A percentile compares a stretch with the other conserved stretches of the same genome.
These are phyloP conservation scores for Euphorbia tirucalli DNA, from an alignment of 345 rosid species.

Conservation along the genomic window DNA sequence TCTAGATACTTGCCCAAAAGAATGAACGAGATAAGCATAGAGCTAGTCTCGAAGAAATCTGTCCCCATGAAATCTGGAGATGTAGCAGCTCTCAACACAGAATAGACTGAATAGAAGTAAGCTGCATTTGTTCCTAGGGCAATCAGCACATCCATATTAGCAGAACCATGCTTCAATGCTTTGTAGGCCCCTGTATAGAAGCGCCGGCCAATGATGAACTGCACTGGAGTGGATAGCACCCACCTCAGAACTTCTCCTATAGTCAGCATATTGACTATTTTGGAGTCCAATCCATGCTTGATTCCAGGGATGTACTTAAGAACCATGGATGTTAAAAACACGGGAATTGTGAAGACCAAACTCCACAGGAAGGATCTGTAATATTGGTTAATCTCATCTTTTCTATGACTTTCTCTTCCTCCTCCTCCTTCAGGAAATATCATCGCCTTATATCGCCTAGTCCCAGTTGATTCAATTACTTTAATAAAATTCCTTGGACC, in stretches of 20 bases:
- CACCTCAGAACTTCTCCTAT: conserved; percentile 68
- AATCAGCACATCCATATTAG: conserved; percentile 95
- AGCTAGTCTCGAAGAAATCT: conserved; percentile 93
- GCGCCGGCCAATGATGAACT: conserved; percentile 77
- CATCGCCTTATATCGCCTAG: conserved; percentile 59
- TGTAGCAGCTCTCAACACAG: conserved; percentile 71
- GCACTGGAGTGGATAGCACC: conserved; percentile 76
- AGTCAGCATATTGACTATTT: conserved; percentile 73
- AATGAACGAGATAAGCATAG: conserved; percentile 91
- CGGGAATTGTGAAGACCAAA: conserved; percentile 78
- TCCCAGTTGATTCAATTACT: conserved; percentile 79
- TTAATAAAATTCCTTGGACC: conserved; percentile 75
- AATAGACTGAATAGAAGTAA: conserved; percentile 80
- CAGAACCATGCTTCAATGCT: conserved; percentile 76
- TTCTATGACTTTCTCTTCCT: conserved; percentile 55
- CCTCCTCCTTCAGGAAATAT: conserved; percentile 63
- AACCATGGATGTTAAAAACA: conserved; percentile 77
- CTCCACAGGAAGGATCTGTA: conserved; percentile 73
- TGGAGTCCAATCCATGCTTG: conserved; percentile 51
- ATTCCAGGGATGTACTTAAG: conserved; percentile 77
- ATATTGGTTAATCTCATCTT: conserved; percentile 64
- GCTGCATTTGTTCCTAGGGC: conserved; percentile 91
- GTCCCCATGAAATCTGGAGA: conserved; percentile 56
- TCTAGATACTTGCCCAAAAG: conserved; percentile 90
- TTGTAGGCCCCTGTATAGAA: conserved; percentile 77